Evolutionary conservation across 208 protist species (phyloP), one percentile per base, ranked within the genome.

Genomic region (Leishmania guyanensis): DNA sequence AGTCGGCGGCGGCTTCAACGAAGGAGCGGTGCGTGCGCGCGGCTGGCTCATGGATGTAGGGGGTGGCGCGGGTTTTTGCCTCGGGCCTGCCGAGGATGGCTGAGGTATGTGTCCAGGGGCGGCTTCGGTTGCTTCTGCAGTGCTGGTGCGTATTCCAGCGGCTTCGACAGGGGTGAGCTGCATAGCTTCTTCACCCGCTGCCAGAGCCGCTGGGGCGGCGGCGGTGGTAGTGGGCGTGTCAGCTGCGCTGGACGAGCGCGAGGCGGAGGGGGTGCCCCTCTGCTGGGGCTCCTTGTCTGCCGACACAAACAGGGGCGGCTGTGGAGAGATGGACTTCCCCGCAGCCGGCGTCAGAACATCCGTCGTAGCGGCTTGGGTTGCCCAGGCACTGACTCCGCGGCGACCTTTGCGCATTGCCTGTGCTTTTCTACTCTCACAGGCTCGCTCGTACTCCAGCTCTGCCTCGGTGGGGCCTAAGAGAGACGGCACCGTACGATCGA

Each of bases 401-500:
- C 43, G 53, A 12, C 78, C 68, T 39, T 54, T 79, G 29, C 75
- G 83, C 33, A 71, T 62, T 43, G 43, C 26, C 80, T 72, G 79
- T 22, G 77, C 54, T 51, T 75, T 82, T 26, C 64, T 50, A 20
- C 68, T 76, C 68, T 80, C 60, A 33, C 85, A 83, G 12, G 64
- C 70, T 50, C 85, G 87, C 65, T 93, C 91, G 39, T 90, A 91
- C 68, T 94, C 88, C 17, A 81, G 50, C 77, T 97, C 92, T 2
- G 91, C 94, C 9, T 77, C 79, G 39, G 92, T 96, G 39, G 90
- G 92, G 51, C 94, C 92, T 39, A 84, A 80, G 16, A 85, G 66
- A 43, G 80, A 78, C 5, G 95, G 95, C 64, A 98, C 79, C 20
- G 79, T 86, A 46, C 95, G 87, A 78, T 96, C 89, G 78, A 98